These are phyloP conservation scores for Oryza australiensis DNA, from an alignment of 176 grass and related monocot species.

Conservation along the genomic window DNA sequence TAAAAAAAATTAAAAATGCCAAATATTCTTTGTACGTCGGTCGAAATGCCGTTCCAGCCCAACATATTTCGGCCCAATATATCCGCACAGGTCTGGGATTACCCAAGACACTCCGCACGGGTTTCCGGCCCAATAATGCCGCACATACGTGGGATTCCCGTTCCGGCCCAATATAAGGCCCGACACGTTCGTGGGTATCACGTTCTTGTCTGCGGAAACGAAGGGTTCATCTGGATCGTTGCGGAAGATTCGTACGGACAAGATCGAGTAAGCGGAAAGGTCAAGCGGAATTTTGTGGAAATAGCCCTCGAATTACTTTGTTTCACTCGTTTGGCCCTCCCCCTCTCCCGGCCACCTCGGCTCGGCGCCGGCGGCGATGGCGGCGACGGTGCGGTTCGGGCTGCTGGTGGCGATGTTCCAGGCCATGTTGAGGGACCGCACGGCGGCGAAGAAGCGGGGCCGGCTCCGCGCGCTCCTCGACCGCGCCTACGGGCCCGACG, in stretches of 20 bases:
- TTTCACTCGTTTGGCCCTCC: background rate
- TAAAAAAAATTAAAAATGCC: too few relatives aligned
- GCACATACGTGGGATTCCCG: too few relatives aligned
- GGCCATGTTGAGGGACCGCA: conserved; percentile 70
- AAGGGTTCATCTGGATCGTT: background rate
- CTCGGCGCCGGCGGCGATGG: conserved; percentile 42
- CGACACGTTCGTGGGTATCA: too few relatives aligned
- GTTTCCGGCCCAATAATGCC: too few relatives aligned
- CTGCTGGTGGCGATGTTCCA: conserved; percentile 85
- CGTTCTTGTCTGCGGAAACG: too few relatives aligned
- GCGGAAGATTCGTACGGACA: background rate
- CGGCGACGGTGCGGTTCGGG: conserved; percentile 73
- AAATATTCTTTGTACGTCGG: too few relatives aligned
- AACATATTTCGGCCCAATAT: too few relatives aligned
- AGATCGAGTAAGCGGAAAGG: background rate
- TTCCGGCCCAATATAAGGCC: too few relatives aligned
- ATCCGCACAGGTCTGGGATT: too few relatives aligned
- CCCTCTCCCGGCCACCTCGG: background rate
- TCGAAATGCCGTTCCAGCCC: too few relatives aligned
- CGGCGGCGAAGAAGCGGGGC: conserved; percentile 65
- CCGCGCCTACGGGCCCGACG: conserved; percentile 59
- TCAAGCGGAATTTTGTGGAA: background rate
- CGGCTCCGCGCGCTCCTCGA: conserved; percentile 80
- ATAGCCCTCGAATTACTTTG: background rate
- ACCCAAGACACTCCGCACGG: too few relatives aligned